These are phyloP conservation scores for Beauveria brongniartii DNA, from an alignment of 2,329 filamentous ascomycete species.

Conservation along the genomic window DNA sequence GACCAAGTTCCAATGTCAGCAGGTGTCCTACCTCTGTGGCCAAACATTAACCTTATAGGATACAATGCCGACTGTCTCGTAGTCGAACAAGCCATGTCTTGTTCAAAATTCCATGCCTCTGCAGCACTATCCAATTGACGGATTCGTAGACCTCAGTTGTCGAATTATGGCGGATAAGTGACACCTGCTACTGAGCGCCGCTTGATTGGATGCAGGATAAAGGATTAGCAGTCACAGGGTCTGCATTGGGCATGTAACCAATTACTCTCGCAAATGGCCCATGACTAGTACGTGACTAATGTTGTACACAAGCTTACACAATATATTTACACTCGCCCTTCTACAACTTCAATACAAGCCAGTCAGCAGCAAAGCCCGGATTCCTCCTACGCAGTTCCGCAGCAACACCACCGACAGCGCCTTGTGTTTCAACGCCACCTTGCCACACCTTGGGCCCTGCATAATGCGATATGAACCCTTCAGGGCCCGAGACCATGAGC, in stretches of 20 bases:
- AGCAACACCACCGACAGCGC: slow-evolving; percentile 61
- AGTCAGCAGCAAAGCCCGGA: slow-evolving; percentile 29
- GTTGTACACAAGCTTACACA: not conserved
- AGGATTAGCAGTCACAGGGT: too few relatives aligned
- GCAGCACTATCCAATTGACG: too few relatives aligned
- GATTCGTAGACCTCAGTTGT: too few relatives aligned
- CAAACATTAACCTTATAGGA: not conserved
- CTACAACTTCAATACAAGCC: slow-evolving; percentile 46
- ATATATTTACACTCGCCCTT: not conserved
- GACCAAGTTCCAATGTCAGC: not conserved
- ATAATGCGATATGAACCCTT: slow-evolving; percentile 76
- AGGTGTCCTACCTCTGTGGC: not conserved
- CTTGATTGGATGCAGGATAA: too few relatives aligned
- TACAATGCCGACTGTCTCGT: not conserved
- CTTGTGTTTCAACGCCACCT: slow-evolving; percentile 65
- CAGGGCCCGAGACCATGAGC: slow-evolving; percentile 81
- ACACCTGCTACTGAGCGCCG: too few relatives aligned
- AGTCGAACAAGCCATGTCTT: not conserved
- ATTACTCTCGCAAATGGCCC: too few relatives aligned
- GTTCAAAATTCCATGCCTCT: too few relatives aligned
- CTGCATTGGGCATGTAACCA: not conserved
- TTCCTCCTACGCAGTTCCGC: slow-evolving; percentile 46
- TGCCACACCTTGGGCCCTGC: slow-evolving; percentile 74
- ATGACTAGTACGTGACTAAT: not conserved
- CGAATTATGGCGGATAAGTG: too few relatives aligned